Base-by-base conservation (phyloP, 2,329 filamentous ascomycete genomes). In the Nannizziopsis arthrosporioides region DNA sequence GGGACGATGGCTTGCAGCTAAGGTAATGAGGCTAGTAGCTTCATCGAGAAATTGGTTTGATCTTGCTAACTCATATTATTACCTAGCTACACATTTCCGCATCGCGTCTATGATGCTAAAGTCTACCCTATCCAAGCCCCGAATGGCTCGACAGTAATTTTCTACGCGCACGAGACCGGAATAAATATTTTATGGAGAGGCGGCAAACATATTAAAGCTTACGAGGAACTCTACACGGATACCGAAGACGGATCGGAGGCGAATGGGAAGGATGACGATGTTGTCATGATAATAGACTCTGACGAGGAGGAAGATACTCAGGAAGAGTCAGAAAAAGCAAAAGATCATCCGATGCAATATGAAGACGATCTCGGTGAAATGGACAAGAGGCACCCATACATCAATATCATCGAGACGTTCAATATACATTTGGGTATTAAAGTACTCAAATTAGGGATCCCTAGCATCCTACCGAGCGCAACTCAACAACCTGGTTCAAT, bases 141-240 rank as follows among this genome's bases (percentile, higher is more conserved):
- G 17, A 81, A 81, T 61, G 77, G 77, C 59, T 81, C 79, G 2
- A 76, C 74, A 2, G 68, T 82, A 50, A 67, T 81, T 39, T 57
- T 82, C 10, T 80, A 78, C 55, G 79, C 74, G 41, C 73, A 80
- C 54, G 73, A 75, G 37, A 68, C 67, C 37, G 80, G 79, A 4
- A 55, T 83, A 17, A 72, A 73, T 49, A 63, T 82, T 42, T 55
- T 79, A 27, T 82, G 79, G 79, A 70, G 75, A 61, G 77, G 77
- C 38, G 78, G 78, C 3, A 69, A 67, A 27, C 63, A 66, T 1
- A 68, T 76, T 48, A 71, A 71, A 31, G 48, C 57, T 34, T 59
- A 63, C 52, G 49, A 59, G 32, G 42, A 55, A 3, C 50, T 53
- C 37, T 42, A 52, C 42, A 45, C 46, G 22, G 54, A 57, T 46